Evolutionary conservation across 2,329 filamentous ascomycete genomes (phyloP).

Genomic region (Eurotiales sp.): DNA sequence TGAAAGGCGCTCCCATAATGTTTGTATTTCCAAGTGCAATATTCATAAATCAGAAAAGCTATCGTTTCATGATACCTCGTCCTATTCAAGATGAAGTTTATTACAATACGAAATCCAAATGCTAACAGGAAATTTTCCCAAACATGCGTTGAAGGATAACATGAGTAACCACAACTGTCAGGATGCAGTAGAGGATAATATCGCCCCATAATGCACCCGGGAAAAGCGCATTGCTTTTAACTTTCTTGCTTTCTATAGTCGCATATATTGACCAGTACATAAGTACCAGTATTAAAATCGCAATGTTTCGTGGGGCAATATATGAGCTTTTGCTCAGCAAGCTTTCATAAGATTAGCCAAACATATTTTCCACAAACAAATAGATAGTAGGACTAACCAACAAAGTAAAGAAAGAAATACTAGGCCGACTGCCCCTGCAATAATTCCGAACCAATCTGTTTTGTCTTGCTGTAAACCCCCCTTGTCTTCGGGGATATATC

Average conservation of each 20-base stretch:
- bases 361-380: neutral
- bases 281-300: neutral
- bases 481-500: neutral
- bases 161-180: neutral
- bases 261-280: neutral
- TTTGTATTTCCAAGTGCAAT: no score
- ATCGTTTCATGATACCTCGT: no score
- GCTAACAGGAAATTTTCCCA: neutral
- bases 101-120: no score
- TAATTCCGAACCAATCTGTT: neutral
- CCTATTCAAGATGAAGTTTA: no score
- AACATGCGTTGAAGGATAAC: neutral
- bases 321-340: neutral
- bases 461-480: neutral
- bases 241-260: neutral
- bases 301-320: neutral
- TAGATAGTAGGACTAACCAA: neutral
- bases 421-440: neutral
- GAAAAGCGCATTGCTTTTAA: neutral
- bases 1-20: no score
- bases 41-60: no score
- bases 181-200: neutral
- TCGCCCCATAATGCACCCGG: neutral
- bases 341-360: neutral
- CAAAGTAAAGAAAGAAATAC: neutral